Percentiles rank a stretch among this genome's conserved stretches.
phyloP scores from a whole-genome alignment of 345 rosid genomes.

The Lenwebbia sp. region DNA sequence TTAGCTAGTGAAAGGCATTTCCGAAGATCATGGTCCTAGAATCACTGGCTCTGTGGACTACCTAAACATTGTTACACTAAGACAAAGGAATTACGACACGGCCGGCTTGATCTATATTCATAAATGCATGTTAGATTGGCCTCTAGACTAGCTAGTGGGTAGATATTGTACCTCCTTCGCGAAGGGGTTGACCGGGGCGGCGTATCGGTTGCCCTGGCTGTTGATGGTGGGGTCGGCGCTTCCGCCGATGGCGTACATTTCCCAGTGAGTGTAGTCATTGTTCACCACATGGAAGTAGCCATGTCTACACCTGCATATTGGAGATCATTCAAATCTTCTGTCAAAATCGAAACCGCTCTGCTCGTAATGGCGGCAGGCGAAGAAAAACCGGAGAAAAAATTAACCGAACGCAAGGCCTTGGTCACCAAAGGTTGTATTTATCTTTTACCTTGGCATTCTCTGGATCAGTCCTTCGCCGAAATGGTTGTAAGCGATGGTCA shows the following conservation, averaged over 20 bases:
- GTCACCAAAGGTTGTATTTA: not conserved
- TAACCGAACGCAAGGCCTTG: not conserved
- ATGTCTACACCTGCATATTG: slow-evolving; percentile 67
- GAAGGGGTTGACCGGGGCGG: slow-evolving; percentile 63
- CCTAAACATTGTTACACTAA: not conserved
- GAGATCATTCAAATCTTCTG: not conserved
- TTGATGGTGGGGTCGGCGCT: slow-evolving; percentile 88
- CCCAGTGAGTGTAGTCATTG: slow-evolving; percentile 98
- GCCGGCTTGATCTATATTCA: not conserved
- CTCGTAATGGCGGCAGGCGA: not conserved
- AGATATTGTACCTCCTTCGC: slow-evolving; percentile 63
- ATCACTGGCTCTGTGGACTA: not conserved
- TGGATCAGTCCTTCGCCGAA: slow-evolving; percentile 88
- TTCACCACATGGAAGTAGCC: slow-evolving; percentile 96
- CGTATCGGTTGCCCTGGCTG: slow-evolving; percentile 92
- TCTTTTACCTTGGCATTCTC: slow-evolving; percentile 88
- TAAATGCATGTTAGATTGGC: not conserved
- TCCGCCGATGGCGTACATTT: slow-evolving; percentile 97
- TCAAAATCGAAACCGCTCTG: not conserved
- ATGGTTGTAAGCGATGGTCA: slow-evolving; percentile 92
- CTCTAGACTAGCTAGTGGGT: not conserved
- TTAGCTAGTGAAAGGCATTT: not conserved
- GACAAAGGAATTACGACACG: not conserved
- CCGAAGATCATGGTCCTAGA: not conserved
- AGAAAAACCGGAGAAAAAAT: not conserved